phyloP scores from a whole-genome alignment of 2,329 filamentous ascomycete genomes.

The Pseudogymnoascus sp. region DNA sequence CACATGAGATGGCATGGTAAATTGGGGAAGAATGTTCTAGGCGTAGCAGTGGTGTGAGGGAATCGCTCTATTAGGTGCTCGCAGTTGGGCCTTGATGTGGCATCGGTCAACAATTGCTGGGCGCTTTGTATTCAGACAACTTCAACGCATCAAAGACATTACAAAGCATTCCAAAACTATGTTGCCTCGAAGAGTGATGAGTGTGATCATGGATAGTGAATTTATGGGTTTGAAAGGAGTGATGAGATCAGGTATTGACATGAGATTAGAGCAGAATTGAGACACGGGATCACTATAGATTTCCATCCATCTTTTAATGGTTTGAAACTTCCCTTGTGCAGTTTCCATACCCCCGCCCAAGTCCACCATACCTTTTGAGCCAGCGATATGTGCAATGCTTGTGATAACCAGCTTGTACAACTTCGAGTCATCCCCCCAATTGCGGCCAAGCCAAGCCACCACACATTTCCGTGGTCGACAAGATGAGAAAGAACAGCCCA shows the following conservation, averaged over 20 bases:
- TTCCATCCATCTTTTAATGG: slow-evolving; percentile 4
- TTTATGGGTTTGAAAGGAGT: slow-evolving; percentile 6
- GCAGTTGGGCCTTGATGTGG: slow-evolving; percentile 9
- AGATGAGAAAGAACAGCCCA: not conserved
- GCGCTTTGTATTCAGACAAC: slow-evolving; percentile 10
- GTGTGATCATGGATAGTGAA: slow-evolving; percentile 7
- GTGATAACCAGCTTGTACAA: not conserved
- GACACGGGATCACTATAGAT: not conserved
- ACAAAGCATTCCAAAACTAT: slow-evolving; percentile 9
- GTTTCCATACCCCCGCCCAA: not conserved
- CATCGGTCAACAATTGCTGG: slow-evolving; percentile 9
- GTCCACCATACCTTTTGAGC: not conserved
- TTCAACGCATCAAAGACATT: slow-evolving; percentile 11
- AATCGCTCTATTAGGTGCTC: slow-evolving; percentile 8
- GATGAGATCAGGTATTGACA: slow-evolving; percentile 6
- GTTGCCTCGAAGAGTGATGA: slow-evolving; percentile 7
- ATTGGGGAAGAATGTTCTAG: slow-evolving; percentile 28
- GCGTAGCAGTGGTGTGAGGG: slow-evolving; percentile 20
- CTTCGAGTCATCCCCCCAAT: not conserved
- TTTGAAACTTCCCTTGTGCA: not conserved
- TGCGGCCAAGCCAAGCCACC: not conserved
- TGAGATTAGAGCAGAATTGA: slow-evolving; percentile 2
- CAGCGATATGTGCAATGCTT: not conserved
- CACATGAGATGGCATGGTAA: slow-evolving; percentile 99
- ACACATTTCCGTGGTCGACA: not conserved